Evolutionary conservation across 306 rosid species (phyloP).

Genomic region (Phaseolus lunatus): DNA sequence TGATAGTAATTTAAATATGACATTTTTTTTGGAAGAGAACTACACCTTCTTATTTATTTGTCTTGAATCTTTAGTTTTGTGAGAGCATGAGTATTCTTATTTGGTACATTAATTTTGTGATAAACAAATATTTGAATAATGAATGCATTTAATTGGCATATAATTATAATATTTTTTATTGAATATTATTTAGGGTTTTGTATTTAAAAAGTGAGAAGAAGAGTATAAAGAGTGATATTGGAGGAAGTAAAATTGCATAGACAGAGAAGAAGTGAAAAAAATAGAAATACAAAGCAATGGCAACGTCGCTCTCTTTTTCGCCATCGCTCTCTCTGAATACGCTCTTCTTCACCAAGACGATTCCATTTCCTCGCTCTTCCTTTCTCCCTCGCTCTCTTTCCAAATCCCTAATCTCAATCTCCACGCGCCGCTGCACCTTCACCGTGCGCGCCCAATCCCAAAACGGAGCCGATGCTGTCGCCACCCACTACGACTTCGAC

Average conservation of each 20-base stretch:
- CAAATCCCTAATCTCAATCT: constrained; percentile 41
- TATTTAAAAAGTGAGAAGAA: background rate
- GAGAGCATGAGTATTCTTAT: too few species aligned
- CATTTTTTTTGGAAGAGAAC: too few species aligned
- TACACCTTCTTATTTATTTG: too few species aligned
- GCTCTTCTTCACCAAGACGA: constrained; percentile 32
- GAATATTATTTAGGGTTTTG: too few species aligned
- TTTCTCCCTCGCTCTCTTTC: background rate
- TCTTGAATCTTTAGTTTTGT: too few species aligned
- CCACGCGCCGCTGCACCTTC: constrained; percentile 42
- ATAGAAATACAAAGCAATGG: constrained; percentile 38
- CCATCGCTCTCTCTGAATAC: constrained; percentile 44
- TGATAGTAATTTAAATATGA: too few species aligned
- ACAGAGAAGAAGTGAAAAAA: background rate
- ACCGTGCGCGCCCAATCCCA: constrained; percentile 57
- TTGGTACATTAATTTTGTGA: too few species aligned
- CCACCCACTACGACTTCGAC: constrained; percentile 76
- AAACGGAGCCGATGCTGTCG: constrained; percentile 57
- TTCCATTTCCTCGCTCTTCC: constrained; percentile 35
- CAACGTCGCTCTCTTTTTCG: constrained; percentile 45
- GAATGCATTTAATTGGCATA: too few species aligned
- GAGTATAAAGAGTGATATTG: background rate
- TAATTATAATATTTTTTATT: too few species aligned
- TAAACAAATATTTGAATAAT: too few species aligned
- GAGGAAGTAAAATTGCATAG: background rate